These are phyloP conservation scores for Ambrosia trifida DNA, from an alignment of 129 eudicot genomes.

Conservation along the genomic window DNA sequence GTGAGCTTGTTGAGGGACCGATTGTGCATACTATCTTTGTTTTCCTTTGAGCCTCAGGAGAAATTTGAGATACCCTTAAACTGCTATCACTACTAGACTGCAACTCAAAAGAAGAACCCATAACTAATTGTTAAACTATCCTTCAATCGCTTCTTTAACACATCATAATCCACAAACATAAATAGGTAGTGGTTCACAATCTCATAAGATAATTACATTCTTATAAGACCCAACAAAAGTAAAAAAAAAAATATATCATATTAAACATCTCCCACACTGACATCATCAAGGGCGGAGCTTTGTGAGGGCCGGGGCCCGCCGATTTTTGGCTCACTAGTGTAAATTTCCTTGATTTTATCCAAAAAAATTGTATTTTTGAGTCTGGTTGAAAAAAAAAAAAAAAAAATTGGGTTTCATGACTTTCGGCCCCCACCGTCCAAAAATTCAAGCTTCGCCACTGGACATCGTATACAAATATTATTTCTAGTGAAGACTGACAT, in stretches of 20 bases:
- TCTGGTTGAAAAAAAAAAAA: too few species aligned
- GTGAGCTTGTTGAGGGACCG: slow-evolving; percentile 91
- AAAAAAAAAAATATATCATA: neutral
- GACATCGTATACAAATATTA: too few species aligned
- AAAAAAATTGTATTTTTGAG: too few species aligned
- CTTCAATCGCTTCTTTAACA: neutral
- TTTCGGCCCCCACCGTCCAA: too few species aligned
- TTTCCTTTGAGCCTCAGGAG: slow-evolving; percentile 53
- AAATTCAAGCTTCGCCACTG: too few species aligned
- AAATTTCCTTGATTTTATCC: too few species aligned
- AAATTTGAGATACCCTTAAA: slow-evolving; percentile 32
- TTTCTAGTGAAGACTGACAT: too few species aligned
- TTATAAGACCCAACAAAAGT: neutral
- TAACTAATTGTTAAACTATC: neutral
- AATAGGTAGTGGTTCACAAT: neutral
- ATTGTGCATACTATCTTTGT: slow-evolving; percentile 95
- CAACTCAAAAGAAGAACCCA: slow-evolving; percentile 38
- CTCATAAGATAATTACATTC: neutral
- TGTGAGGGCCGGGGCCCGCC: too few species aligned
- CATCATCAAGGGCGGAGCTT: too few species aligned
- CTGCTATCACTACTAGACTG: slow-evolving; percentile 48
- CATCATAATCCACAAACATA: neutral
- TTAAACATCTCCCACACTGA: slow-evolving; percentile 2
- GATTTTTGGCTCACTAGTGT: too few species aligned
- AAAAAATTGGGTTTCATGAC: too few species aligned